Conservation (phyloP, 1,139 yeast species). For the Lodderomyces theae region DNA sequence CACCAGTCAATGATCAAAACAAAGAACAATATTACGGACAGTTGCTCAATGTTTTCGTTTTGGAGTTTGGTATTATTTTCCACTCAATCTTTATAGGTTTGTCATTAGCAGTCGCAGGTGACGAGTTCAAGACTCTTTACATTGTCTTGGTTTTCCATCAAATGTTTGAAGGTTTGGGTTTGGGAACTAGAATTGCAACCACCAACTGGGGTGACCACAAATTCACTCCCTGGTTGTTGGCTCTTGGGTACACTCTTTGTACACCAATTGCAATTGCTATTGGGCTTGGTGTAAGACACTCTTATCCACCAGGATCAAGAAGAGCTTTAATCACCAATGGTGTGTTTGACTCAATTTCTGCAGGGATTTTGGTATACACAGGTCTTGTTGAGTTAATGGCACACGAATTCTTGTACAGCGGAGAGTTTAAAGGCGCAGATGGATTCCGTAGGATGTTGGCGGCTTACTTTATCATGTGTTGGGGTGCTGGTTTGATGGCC, state of each 20-base stretch:
- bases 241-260: conserved; percentile 61
- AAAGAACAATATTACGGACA: conserved; percentile 47
- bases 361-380: conserved; percentile 83
- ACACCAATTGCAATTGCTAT: conserved; percentile 85
- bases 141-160: conserved; percentile 87
- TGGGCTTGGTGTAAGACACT: conserved; percentile 76
- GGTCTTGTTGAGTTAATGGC: conserved; percentile 88
- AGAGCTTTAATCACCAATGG: conserved; percentile 72
- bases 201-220: conserved; percentile 60
- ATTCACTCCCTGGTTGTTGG: conserved; percentile 59
- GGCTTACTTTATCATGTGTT: conserved; percentile 47
- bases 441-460: conserved; percentile 40
- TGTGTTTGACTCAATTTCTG: conserved; percentile 75
- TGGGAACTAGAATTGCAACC: conserved; percentile 81
- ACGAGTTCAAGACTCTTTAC: conserved; percentile 72
- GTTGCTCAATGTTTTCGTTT: conserved; percentile 48
- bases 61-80: conserved; percentile 79
- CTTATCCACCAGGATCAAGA: conserved; percentile 61
- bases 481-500: conserved; percentile 84
- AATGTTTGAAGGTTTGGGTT: conserved; percentile 88
- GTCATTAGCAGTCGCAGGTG: conserved; percentile 67
- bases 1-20: conserved; percentile 34
- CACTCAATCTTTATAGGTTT: conserved; percentile 81
- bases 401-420: conserved; percentile 75
- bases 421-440: conserved; percentile 53